These are phyloP conservation scores for Teunomyces tritomae DNA, from an alignment of 805 yeast genomes.

Conservation along the genomic window DNA sequence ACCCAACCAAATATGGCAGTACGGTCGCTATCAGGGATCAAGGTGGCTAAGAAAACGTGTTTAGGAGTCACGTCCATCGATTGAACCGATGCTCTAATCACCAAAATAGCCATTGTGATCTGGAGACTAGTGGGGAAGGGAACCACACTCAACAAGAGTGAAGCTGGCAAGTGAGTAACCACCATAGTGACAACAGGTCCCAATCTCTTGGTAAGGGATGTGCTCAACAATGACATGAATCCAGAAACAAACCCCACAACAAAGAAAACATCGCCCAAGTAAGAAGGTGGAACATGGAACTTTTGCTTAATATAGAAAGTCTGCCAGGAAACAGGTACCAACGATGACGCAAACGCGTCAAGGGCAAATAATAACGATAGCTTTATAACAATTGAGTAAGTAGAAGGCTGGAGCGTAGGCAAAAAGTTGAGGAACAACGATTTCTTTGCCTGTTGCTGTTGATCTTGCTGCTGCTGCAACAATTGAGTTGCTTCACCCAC, in stretches of 20 bases:
- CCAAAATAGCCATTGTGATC: constrained; percentile 28
- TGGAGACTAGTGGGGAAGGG: constrained; percentile 36
- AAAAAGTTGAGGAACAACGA: constrained; percentile 10
- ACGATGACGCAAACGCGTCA: constrained; percentile 44
- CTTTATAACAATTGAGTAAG: constrained; percentile 24
- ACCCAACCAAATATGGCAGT: constrained; percentile 45
- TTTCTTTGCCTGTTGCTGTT: constrained; percentile 5
- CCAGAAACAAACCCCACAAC: constrained; percentile 38
- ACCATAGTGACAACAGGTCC: constrained; percentile 49
- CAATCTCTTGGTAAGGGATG: constrained; percentile 40
- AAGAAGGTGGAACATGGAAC: constrained; percentile 31
- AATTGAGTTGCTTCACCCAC: constrained; percentile 15
- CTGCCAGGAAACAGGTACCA: constrained; percentile 46
- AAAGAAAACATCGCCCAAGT: constrained; percentile 41
- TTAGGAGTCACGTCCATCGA: constrained; percentile 51
- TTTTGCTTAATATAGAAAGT: constrained; percentile 40
- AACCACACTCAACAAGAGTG: constrained; percentile 35
- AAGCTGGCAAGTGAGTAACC: constrained; percentile 42
- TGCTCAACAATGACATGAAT: constrained; percentile 39
- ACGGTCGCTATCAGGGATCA: constrained; percentile 38
- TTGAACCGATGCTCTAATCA: constrained; percentile 39
- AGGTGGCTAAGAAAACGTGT: constrained; percentile 44
- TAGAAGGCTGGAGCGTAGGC: constrained; percentile 19
- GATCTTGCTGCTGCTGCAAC: constrained; percentile 5
- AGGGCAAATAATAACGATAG: constrained; percentile 38